Evolutionary conservation across 75 land plant genomes (phyloP).

Genomic region (Picea sitchensis): DNA sequence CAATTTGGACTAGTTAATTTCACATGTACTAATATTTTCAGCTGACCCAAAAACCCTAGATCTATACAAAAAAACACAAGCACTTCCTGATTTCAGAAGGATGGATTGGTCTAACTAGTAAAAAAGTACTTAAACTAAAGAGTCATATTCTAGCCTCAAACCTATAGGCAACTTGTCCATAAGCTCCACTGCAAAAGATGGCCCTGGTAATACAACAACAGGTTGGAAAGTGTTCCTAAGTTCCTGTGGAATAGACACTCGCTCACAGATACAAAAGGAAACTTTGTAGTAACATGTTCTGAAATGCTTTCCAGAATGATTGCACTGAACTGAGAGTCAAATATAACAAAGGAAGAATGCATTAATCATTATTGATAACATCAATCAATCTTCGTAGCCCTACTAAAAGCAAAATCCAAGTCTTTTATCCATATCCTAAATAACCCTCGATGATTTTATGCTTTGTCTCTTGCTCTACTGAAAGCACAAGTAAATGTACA

Average conservation of each 20-base stretch:
- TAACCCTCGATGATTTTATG: neutral
- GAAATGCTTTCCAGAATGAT: constrained; percentile 69
- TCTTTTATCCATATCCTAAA: neutral
- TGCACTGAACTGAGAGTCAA: constrained; percentile 70
- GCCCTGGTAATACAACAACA: constrained; percentile 80
- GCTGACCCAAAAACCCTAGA: neutral
- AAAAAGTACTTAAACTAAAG: neutral
- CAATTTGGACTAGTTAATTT: neutral
- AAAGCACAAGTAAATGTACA: neutral
- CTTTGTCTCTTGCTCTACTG: neutral
- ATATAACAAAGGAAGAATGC: neutral
- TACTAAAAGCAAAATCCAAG: too few species aligned
- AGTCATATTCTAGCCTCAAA: constrained; percentile 10
- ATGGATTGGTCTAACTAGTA: neutral
- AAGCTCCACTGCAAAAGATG: constrained; percentile 88
- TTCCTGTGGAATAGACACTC: constrained; percentile 85
- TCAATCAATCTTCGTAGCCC: neutral
- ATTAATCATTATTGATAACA: constrained; percentile 6
- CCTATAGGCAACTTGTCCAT: constrained; percentile 93
- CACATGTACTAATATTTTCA: neutral
- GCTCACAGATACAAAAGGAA: constrained; percentile 91
- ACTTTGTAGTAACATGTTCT: constrained; percentile 61
- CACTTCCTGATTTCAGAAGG: neutral
- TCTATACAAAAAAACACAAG: neutral
- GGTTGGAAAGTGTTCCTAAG: constrained; percentile 82